Conservation (phyloP, 2,329 filamentous ascomycete species). For the Sporothrix curviconia region DNA sequence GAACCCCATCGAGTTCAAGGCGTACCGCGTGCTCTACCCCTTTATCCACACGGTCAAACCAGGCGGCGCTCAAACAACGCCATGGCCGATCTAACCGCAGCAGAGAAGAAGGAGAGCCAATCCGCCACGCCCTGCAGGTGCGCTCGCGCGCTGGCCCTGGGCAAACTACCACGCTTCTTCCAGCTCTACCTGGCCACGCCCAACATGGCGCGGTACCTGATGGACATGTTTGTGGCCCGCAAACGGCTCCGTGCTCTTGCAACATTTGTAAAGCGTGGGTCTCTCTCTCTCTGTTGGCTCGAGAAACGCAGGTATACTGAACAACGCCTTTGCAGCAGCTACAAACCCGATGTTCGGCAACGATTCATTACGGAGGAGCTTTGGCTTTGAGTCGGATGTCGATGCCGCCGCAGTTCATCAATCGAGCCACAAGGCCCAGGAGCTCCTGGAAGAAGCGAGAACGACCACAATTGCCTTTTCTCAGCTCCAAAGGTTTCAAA, state of each 20-base stretch:
- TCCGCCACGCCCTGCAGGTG: constrained; percentile 87
- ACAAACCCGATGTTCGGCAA: constrained; percentile 83
- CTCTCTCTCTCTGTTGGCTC: not conserved
- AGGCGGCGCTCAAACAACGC: constrained; percentile 96
- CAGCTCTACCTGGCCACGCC: constrained; percentile 88
- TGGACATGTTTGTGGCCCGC: constrained; percentile 97
- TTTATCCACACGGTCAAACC: constrained; percentile 98
- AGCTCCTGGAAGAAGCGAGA: constrained; percentile 71
- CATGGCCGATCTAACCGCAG: constrained; percentile 94
- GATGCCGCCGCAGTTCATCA: constrained; percentile 87
- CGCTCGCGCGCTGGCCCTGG: constrained; percentile 84
- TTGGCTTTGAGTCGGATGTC: constrained; percentile 85
- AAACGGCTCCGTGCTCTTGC: constrained; percentile 87
- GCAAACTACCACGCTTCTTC: constrained; percentile 98
- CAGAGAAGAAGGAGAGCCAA: constrained; percentile 82
- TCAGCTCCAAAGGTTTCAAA: constrained; percentile 64
- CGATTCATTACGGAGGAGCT: constrained; percentile 94
- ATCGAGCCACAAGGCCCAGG: constrained; percentile 69
- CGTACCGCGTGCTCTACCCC: constrained; percentile 98
- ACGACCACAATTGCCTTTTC: constrained; percentile 64
- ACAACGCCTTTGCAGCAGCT: constrained; percentile 48
- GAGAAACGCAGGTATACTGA: not conserved
- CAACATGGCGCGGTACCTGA: constrained; percentile 95
- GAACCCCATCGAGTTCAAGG: constrained; percentile 92
- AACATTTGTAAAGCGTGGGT: constrained; percentile 93